Conservation (phyloP, 2,329 filamentous ascomycete genomes). For the Cladophialophora yegresii region DNA sequence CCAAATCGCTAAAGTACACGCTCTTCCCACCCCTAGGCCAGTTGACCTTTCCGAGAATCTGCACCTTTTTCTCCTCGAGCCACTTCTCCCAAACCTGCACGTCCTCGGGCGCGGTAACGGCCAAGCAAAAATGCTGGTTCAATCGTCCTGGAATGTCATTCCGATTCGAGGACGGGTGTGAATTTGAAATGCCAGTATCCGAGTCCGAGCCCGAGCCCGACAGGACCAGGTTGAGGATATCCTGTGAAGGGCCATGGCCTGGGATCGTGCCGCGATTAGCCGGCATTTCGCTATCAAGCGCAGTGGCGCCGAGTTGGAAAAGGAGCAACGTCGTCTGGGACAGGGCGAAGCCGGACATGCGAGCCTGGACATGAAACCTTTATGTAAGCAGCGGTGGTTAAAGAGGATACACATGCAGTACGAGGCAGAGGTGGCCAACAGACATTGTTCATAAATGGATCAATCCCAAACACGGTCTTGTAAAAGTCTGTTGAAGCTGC, state of each 20-base stretch:
- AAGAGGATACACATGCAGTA: neutral
- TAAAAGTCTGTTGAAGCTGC: conserved; percentile 37
- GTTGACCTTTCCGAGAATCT: conserved; percentile 36
- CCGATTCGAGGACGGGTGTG: neutral
- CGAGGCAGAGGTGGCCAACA: neutral
- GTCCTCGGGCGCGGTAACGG: conserved; percentile 35
- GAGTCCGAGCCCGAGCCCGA: neutral
- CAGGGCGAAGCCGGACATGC: conserved; percentile 37
- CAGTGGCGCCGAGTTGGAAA: conserved; percentile 32
- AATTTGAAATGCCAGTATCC: neutral
- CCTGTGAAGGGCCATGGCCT: conserved; percentile 28
- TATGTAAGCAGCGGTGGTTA: neutral
- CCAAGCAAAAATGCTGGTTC: conserved; percentile 40
- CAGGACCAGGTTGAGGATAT: conserved; percentile 22
- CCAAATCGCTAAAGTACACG: conserved; percentile 40
- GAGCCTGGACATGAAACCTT: conserved; percentile 16
- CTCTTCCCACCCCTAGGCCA: conserved; percentile 40
- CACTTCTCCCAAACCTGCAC: conserved; percentile 38
- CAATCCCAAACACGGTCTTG: conserved; percentile 33
- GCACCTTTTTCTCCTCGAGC: conserved; percentile 35
- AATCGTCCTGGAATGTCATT: conserved; percentile 14
- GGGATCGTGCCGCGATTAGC: conserved; percentile 27
- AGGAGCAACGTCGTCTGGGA: conserved; percentile 40
- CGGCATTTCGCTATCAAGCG: conserved; percentile 20
- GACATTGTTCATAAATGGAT: conserved; percentile 34